Percentiles rank a stretch among this genome's conserved stretches.
Conservation (phyloP, 1,139 yeast species). For the Hyphopichia wangnamkhiaoensis region DNA sequence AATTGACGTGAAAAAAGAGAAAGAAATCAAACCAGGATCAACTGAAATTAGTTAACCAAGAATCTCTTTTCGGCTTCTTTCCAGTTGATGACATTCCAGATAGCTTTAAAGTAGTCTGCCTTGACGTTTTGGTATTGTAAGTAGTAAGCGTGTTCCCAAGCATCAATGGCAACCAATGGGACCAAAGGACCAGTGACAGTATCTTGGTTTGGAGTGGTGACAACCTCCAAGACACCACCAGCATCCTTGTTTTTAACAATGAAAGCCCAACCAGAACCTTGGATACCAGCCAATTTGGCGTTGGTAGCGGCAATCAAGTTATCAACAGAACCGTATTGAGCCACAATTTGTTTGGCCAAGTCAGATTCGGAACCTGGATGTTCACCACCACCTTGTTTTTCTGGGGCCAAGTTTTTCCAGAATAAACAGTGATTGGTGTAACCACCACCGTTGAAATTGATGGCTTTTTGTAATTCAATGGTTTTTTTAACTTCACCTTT, state of each 20-base stretch:
- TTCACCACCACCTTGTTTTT: conserved; percentile 40
- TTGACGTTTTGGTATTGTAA: conserved; percentile 51
- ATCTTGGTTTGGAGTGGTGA: conserved; percentile 48
- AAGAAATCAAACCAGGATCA: not conserved
- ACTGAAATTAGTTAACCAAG: conserved; percentile 9
- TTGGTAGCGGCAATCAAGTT: conserved; percentile 40
- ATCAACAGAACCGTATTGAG: conserved; percentile 44
- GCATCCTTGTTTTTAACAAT: conserved; percentile 44
- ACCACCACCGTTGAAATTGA: conserved; percentile 49
- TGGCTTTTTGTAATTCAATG: conserved; percentile 37
- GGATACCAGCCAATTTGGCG: conserved; percentile 44
- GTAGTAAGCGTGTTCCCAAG: conserved; percentile 56
- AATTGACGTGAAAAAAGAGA: not conserved
- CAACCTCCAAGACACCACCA: conserved; percentile 40
- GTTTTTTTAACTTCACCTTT: conserved; percentile 40
- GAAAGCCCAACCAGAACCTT: conserved; percentile 54
- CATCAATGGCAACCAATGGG: conserved; percentile 50
- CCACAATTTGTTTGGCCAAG: conserved; percentile 33
- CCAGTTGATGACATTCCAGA: conserved; percentile 53
- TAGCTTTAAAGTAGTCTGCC: conserved; percentile 48
- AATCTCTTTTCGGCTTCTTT: conserved; percentile 45
- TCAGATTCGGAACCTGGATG: conserved; percentile 34
- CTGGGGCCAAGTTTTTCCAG: conserved; percentile 49
- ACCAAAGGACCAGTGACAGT: conserved; percentile 43
- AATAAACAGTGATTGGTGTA: conserved; percentile 46